phyloP scores from a whole-genome alignment of 2,329 filamentous ascomycete genomes.

The Nannizzia gypsea region DNA sequence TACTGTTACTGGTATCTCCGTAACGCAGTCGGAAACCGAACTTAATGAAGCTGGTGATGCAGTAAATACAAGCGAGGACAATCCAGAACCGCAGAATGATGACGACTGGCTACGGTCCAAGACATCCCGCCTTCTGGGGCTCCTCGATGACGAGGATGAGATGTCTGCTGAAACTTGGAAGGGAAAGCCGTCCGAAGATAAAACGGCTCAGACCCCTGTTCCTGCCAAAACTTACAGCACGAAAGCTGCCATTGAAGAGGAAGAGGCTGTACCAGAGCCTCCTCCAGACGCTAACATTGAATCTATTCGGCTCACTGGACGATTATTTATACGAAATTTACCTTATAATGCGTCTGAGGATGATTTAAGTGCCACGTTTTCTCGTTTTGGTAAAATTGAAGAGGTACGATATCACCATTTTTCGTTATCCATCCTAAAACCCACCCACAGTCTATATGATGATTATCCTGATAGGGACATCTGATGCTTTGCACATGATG shows the following conservation, averaged over 20 bases:
- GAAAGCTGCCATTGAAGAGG: constrained; percentile 17
- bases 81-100: constrained; percentile 46
- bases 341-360: constrained; percentile 68
- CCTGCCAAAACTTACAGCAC: not conserved
- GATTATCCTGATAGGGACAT: constrained; percentile 99
- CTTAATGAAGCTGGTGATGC: not conserved
- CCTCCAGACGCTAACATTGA: constrained; percentile 41
- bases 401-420: constrained; percentile 56
- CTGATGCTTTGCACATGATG: constrained; percentile 94
- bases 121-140: constrained; percentile 73
- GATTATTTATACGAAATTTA: constrained; percentile 82
- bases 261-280: constrained; percentile 20
- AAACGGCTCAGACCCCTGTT: not conserved
- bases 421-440: not conserved
- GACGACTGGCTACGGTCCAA: constrained; percentile 84
- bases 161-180: constrained; percentile 11
- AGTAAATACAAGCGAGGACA: constrained; percentile 15
- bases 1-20: constrained; percentile 1
- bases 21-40: not conserved
- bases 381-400: constrained; percentile 60
- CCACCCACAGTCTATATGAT: constrained; percentile 50
- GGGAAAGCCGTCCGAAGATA: constrained; percentile 8
- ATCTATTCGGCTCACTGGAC: constrained; percentile 57
- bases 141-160: constrained; percentile 56
- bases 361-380: constrained; percentile 61